Evolutionary conservation across 768 basidiomycete species (phyloP).

Genomic region (Rhodotorula sphaerocarpa): DNA sequence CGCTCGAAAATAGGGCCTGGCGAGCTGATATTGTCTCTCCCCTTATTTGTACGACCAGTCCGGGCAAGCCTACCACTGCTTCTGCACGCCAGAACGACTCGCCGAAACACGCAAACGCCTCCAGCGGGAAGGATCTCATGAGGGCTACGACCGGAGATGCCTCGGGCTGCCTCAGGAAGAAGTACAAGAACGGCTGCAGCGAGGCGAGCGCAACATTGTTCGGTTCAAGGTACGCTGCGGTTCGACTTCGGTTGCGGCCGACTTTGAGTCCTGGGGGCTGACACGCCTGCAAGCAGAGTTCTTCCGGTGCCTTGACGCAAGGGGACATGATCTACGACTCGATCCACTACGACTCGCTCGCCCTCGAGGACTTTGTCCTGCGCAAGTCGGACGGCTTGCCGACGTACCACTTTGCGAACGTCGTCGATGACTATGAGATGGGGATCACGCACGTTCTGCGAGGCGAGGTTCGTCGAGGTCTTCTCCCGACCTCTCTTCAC

Average conservation of each 20-base stretch:
- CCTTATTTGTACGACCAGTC: too few relatives aligned
- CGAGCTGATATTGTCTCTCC: too few relatives aligned
- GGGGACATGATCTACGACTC: conserved; percentile 20
- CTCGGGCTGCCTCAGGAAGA: conserved; percentile 80
- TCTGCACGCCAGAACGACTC: conserved; percentile 71
- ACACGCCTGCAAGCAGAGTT: conserved; percentile 5
- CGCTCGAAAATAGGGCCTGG: too few relatives aligned
- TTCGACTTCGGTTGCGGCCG: too few relatives aligned
- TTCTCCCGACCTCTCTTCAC: too few relatives aligned
- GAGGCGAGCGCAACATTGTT: conserved; percentile 72
- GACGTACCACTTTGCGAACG: conserved; percentile 91
- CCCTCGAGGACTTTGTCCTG: conserved; percentile 63
- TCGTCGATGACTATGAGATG: conserved; percentile 95
- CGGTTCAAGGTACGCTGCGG: conserved; percentile 66
- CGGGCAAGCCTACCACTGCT: conserved; percentile 88
- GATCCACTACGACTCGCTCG: conserved; percentile 32
- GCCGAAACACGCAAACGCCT: conserved; percentile 60
- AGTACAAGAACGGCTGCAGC: conserved; percentile 60
- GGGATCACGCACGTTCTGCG: conserved; percentile 88
- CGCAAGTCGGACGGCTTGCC: conserved; percentile 88
- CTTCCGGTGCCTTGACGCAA: background rate
- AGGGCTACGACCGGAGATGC: conserved; percentile 81
- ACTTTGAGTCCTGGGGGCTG: background rate
- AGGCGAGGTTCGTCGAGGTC: conserved; percentile 59
- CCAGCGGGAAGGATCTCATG: conserved; percentile 62